Percentiles rank a stretch among this genome's conserved stretches.
phyloP scores from a whole-genome alignment of 2,329 filamentous ascomycete species.

The Cladosporium phlei region DNA sequence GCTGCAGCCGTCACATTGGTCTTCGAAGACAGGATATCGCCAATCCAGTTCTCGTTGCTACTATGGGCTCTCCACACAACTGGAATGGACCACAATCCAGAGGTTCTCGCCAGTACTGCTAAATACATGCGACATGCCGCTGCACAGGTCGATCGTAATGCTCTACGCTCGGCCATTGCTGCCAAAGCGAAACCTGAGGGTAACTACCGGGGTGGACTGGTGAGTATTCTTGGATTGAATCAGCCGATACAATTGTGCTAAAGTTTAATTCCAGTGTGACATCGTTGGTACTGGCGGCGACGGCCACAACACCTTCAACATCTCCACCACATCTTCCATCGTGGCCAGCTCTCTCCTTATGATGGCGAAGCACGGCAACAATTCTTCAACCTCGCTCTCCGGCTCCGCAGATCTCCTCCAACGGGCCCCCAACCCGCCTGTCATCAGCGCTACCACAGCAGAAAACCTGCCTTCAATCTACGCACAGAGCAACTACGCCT shows the following conservation, averaged over 20 bases:
- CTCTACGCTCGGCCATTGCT: conserved; percentile 58
- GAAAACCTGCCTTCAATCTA: conserved; percentile 69
- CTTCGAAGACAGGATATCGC: conserved; percentile 84
- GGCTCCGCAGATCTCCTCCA: conserved; percentile 89
- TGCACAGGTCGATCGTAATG: conserved; percentile 61
- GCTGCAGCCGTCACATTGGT: conserved; percentile 85
- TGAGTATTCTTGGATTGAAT: no score
- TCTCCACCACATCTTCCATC: conserved; percentile 91
- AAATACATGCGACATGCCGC: conserved; percentile 78
- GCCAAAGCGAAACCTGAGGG: conserved; percentile 62
- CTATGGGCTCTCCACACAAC: conserved; percentile 92
- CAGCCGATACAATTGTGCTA: no score
- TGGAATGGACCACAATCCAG: conserved; percentile 72
- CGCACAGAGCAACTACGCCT: conserved; percentile 79
- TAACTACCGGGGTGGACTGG: conserved; percentile 74
- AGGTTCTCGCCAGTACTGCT: conserved; percentile 82
- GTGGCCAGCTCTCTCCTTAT: conserved; percentile 79
- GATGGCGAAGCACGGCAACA: conserved; percentile 93
- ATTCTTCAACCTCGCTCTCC: conserved; percentile 89
- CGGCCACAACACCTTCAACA: conserved; percentile 96
- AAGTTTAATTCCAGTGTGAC: conserved; percentile 62
- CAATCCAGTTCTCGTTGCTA: conserved; percentile 79
- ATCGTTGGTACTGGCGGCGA: conserved; percentile 98
- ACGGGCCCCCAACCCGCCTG: conserved; percentile 68
- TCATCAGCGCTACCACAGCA: conserved; percentile 69